These are phyloP conservation scores for Citrullus amarus DNA, from an alignment of 306 rosid genomes.

Conservation along the genomic window DNA sequence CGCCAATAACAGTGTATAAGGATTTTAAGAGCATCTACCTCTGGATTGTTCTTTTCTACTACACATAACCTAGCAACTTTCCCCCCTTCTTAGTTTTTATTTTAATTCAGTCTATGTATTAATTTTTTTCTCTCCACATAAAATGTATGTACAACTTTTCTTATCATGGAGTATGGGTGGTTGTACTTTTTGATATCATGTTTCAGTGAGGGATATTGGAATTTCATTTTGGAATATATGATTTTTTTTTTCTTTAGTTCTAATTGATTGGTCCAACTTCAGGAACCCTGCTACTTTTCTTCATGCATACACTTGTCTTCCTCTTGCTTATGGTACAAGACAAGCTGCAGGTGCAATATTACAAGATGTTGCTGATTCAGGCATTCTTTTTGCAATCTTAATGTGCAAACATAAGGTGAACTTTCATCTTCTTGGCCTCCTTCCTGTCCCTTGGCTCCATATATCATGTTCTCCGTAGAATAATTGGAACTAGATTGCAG, in stretches of 20 bases:
- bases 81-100: background rate
- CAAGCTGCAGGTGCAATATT: conserved; percentile 92
- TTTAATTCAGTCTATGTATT: background rate
- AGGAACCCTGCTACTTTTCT: conserved; percentile 97
- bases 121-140: background rate
- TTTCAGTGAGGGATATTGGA: background rate
- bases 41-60: background rate
- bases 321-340: conserved; percentile 81
- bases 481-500: conserved; percentile 43
- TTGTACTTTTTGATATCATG: background rate
- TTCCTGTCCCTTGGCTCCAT: background rate
- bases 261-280: conserved; percentile 22
- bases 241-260: background rate
- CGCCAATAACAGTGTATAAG: background rate
- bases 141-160: background rate
- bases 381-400: conserved; percentile 82
- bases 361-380: conserved; percentile 90
- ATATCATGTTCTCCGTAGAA: background rate
- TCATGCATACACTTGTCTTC: conserved; percentile 92
- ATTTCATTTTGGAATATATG: background rate
- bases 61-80: background rate
- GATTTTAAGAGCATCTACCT: background rate
- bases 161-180: background rate
- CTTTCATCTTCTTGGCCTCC: conserved; percentile 7
- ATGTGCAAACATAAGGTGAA: conserved; percentile 89